Base-by-base conservation (phyloP, 1,139 yeast genomes). In the Zygotorulaspora mrakii region DNA sequence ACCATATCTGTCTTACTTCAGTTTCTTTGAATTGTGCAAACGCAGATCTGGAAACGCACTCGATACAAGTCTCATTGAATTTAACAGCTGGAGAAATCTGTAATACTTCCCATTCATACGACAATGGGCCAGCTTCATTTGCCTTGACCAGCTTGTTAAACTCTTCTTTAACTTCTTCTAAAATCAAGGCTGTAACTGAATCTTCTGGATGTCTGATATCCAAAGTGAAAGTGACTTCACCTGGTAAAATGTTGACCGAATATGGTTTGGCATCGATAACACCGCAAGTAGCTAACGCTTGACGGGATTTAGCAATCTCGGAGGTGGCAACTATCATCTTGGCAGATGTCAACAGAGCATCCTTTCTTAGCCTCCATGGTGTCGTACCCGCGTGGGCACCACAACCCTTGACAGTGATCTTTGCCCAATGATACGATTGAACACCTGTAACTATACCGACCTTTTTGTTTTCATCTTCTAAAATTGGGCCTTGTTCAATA, bases 301-400 rank as follows among this genome's bases (percentile, higher is more conserved):
- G 66, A 50, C 72, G 62, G 35, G 66, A 65, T 31, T 61, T 55
- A 2, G 85, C 86, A 37, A 77, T 69, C 38, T 76, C 79, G 45
- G 77, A 74, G 7, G 80, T 77, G 39, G 67, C 69, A 5, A 68
- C 66, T 33, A 80, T 74, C 70, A 81, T 73, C 46, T 67, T 68
- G 3, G 85, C 67, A 9, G 82, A 73, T 1, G 79, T 74, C 14
- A 77, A 66, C 39, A 82, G 55, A 0, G 88, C 79, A 61, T 82
- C 89, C 17, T 74, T 69, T 50, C 89, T 70, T 31, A 74, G 67
- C 31, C 63, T 61, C 66, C 82, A 64, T n/a, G 88, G 88, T 0
- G 89, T 82, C 1, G 88, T 78, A 14, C 89, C 89, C 0, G 88
- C 77, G 56, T 82, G 89, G 34, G 77, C 78, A 3, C 84, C 80